These are phyloP conservation scores for Coelastrella sp. DNA, from an alignment of 139 green algal species.

Conservation along the genomic window DNA sequence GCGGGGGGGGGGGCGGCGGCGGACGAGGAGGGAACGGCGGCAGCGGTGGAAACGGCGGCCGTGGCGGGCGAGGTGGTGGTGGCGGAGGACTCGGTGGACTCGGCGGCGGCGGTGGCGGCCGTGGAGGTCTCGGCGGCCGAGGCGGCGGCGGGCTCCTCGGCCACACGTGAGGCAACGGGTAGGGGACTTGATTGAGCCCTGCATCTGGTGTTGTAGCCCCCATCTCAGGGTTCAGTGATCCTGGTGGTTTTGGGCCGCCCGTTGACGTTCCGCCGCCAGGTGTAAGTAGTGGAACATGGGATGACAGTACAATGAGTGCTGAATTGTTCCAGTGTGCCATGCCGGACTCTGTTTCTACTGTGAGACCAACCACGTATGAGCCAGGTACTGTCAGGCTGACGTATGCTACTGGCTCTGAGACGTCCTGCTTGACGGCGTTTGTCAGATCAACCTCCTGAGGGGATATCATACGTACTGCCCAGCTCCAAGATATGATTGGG, in stretches of 20 bases:
- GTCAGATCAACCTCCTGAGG: constrained; percentile 27
- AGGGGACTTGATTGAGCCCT: background rate
- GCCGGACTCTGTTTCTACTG: background rate
- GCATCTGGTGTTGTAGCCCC: background rate
- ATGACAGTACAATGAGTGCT: constrained; percentile 39
- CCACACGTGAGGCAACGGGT: background rate
- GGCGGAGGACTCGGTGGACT: constrained; percentile 12
- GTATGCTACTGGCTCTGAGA: constrained; percentile 9
- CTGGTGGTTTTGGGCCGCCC: background rate
- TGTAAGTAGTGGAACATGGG: background rate
- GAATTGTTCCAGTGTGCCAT: constrained; percentile 42
- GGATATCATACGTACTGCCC: constrained; percentile 27
- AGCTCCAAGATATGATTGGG: background rate
- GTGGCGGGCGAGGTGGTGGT: background rate
- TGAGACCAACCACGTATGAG: constrained; percentile 36
- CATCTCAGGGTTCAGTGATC: background rate
- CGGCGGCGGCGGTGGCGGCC: constrained; percentile 10
- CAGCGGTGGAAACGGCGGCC: constrained; percentile 8
- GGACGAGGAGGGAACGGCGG: constrained; percentile 4
- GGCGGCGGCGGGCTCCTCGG: constrained; percentile 2
- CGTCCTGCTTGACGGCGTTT: background rate
- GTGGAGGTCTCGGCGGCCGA: background rate
- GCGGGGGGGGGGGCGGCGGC: constrained; percentile 10
- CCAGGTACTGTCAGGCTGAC: constrained; percentile 37
- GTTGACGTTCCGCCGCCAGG: background rate